These are phyloP conservation scores for Starmerella scarabaei DNA, from an alignment of 805 yeast species.

Conservation along the genomic window DNA sequence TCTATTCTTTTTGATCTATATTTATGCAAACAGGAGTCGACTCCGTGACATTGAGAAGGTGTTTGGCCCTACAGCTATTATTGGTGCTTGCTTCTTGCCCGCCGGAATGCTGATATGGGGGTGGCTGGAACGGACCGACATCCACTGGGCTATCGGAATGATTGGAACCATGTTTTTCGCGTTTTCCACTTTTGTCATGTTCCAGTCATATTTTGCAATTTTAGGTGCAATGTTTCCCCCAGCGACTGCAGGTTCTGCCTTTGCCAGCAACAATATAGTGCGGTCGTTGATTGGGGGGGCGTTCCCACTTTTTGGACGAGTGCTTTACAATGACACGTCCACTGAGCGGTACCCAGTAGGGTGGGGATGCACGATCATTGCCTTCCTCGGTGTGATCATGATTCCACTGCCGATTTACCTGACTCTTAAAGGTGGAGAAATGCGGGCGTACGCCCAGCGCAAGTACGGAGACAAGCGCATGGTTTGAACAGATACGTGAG, in stretches of 20 bases:
- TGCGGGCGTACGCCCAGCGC: conserved; percentile 11
- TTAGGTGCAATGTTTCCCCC: conserved; percentile 38
- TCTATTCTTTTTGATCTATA: conserved; percentile 4
- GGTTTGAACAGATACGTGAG: too few species aligned
- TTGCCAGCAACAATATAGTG: conserved; percentile 42
- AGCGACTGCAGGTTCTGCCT: conserved; percentile 41
- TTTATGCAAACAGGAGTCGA: not conserved
- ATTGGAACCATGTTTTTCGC: conserved; percentile 31
- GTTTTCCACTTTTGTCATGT: conserved; percentile 33
- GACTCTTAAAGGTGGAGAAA: conserved; percentile 6
- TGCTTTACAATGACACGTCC: conserved; percentile 37
- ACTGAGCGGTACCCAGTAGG: conserved; percentile 40
- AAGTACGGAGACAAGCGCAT: conserved; percentile 12
- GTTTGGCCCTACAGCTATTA: conserved; percentile 26
- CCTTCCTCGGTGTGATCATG: conserved; percentile 33
- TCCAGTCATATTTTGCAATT: conserved; percentile 42
- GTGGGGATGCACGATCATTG: conserved; percentile 43
- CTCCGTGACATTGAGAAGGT: conserved; percentile 11
- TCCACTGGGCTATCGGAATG: conserved; percentile 37
- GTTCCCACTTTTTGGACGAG: conserved; percentile 50
- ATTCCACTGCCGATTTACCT: conserved; percentile 35
- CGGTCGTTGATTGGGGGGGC: conserved; percentile 22
- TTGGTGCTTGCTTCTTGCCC: conserved; percentile 35
- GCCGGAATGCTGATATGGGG: conserved; percentile 43
- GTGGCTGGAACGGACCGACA: conserved; percentile 36